Evolutionary conservation across 2,329 filamentous ascomycete genomes (phyloP).

Genomic region (Tolypocladium album): DNA sequence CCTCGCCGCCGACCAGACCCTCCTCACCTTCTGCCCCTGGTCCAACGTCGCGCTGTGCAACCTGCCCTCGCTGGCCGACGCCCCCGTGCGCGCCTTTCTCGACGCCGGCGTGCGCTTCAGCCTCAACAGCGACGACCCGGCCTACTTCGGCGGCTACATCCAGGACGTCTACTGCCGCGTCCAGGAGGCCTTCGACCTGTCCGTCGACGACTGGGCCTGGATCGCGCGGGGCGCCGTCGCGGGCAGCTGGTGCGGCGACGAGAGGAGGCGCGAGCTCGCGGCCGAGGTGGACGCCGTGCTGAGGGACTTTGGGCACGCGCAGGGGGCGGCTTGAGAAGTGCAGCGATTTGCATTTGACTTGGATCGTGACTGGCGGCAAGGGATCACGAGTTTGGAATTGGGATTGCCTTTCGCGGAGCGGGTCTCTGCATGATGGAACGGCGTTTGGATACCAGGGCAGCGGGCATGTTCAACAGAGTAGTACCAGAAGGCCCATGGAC

Average conservation of each 20-base stretch:
- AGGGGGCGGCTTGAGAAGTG: neutral
- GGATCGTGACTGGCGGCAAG: neutral
- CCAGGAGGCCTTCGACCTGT: slow-evolving; percentile 58
- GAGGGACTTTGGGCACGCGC: neutral
- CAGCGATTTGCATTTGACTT: no score
- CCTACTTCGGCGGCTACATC: neutral
- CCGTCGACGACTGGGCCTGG: slow-evolving; percentile 52
- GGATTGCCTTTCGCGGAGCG: neutral
- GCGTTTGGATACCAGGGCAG: neutral
- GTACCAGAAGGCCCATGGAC: neutral
- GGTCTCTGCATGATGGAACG: neutral
- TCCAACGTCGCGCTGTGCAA: slow-evolving; percentile 48
- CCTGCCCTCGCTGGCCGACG: slow-evolving; percentile 7
- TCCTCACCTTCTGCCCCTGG: slow-evolving; percentile 64
- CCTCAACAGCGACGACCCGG: neutral
- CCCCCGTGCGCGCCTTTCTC: neutral
- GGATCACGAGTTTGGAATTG: no score
- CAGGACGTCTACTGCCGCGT: slow-evolving; percentile 40
- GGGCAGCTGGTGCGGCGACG: slow-evolving; percentile 58
- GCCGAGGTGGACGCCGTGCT: neutral
- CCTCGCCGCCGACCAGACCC: slow-evolving; percentile 43
- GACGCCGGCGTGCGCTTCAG: neutral
- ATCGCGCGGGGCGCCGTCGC: slow-evolving; percentile 53
- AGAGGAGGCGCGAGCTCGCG: slow-evolving; percentile 36
- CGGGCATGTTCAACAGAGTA: neutral